Conservation (phyloP, 768 basidiomycete species). For the Trametes villosa region DNA sequence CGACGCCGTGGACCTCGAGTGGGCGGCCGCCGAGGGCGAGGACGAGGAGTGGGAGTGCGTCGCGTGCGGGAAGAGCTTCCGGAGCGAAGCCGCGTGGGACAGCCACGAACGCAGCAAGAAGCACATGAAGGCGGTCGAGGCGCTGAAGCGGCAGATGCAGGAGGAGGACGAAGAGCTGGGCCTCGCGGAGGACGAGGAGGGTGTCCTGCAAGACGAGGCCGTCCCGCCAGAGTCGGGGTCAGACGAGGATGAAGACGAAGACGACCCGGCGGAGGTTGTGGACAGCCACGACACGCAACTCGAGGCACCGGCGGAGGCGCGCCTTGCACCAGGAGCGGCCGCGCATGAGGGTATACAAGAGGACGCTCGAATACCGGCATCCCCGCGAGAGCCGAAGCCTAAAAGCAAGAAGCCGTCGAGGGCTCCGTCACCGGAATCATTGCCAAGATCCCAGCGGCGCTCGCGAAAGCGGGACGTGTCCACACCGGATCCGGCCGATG, state of each 20-base stretch:
- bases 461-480: neutral
- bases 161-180: constrained; percentile 72
- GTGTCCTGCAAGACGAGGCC: neutral
- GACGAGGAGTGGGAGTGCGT: constrained; percentile 92
- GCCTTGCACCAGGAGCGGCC: neutral
- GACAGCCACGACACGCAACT: too few species aligned
- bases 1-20: constrained; percentile 68
- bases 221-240: neutral
- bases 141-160: constrained; percentile 75
- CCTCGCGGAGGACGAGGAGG: constrained; percentile 45
- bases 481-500: too few species aligned
- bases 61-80: constrained; percentile 88
- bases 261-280: too few species aligned
- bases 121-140: constrained; percentile 87
- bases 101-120: constrained; percentile 97
- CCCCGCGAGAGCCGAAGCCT: constrained; percentile 18
- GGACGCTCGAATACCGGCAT: neutral
- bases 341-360: neutral
- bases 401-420: constrained; percentile 31
- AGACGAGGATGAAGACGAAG: neutral
- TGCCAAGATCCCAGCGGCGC: constrained; percentile 12
- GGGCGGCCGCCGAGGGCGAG: constrained; percentile 72
- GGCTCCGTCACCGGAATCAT: constrained; percentile 9
- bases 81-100: constrained; percentile 92
- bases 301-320: neutral